Conservation (phyloP, 2,329 filamentous ascomycete species). For the Tolypocladium sp. region DNA sequence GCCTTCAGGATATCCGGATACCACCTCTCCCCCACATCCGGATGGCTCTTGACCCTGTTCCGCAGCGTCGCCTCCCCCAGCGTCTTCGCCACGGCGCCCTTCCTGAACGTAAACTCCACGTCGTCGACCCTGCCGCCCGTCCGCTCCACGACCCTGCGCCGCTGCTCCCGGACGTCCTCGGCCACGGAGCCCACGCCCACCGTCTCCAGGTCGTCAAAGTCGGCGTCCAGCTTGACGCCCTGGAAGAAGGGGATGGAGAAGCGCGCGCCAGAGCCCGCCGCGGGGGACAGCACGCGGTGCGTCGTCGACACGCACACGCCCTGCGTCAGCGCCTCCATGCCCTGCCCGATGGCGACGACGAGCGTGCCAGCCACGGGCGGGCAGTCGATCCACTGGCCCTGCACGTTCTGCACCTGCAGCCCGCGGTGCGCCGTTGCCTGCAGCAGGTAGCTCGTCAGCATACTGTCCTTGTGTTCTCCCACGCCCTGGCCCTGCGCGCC, state of each 20-base stretch:
- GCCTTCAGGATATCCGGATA: slow-evolving; percentile 54
- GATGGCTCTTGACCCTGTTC: slow-evolving; percentile 80
- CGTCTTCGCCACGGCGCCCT: slow-evolving; percentile 55
- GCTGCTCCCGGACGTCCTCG: slow-evolving; percentile 51
- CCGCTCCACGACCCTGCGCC: slow-evolving; percentile 46
- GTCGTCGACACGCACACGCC: slow-evolving; percentile 78
- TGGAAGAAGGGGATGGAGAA: slow-evolving; percentile 86
- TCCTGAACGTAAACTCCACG: slow-evolving; percentile 79
- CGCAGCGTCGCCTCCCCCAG: slow-evolving; percentile 76
- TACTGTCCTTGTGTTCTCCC: slow-evolving; percentile 77
- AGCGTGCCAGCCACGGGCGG: slow-evolving; percentile 67
- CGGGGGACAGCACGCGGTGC: slow-evolving; percentile 70
- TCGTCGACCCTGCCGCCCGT: slow-evolving; percentile 57
- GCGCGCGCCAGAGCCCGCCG: slow-evolving; percentile 58
- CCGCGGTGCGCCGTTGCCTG: slow-evolving; percentile 70
- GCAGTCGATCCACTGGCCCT: slow-evolving; percentile 74
- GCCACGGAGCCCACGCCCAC: slow-evolving; percentile 52
- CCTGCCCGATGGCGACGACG: slow-evolving; percentile 82
- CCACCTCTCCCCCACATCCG: slow-evolving; percentile 77
- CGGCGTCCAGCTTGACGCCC: slow-evolving; percentile 69
- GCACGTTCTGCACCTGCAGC: slow-evolving; percentile 73
- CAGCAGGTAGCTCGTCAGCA: slow-evolving; percentile 73
- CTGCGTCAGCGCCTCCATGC: slow-evolving; percentile 73
- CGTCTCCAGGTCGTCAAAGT: slow-evolving; percentile 65
- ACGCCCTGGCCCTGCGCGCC: slow-evolving; percentile 48